Conservation (phyloP, 2,329 filamentous ascomycete genomes). For the Colletotrichum shisoi region DNA sequence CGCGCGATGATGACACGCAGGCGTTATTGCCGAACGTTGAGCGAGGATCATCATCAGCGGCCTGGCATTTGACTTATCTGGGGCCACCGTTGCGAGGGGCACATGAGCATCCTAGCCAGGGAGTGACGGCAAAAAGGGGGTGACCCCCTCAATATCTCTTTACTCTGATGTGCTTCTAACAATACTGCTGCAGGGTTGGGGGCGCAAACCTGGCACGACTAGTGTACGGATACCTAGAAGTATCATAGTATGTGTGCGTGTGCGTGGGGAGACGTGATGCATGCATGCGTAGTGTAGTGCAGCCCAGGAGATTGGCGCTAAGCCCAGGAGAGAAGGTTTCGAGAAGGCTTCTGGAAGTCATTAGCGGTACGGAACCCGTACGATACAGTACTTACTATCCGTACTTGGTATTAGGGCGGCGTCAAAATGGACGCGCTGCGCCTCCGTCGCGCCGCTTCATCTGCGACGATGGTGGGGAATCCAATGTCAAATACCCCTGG, state of each 20-base stretch:
- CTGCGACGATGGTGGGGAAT: conserved; percentile 35
- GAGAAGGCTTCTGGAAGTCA: conserved; percentile 46
- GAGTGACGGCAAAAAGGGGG: conserved; percentile 27
- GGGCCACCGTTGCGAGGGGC: conserved; percentile 19
- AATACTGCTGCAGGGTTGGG: conserved; percentile 24
- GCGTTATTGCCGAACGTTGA: conserved; percentile 5
- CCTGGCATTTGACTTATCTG: conserved; percentile 5
- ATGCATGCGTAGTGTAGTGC: conserved; percentile 40
- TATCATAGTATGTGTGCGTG: conserved; percentile 41
- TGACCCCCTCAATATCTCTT: conserved; percentile 32
- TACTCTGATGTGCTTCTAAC: conserved; percentile 4
- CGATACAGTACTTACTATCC: not conserved
- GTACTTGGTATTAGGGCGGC: conserved; percentile 27
- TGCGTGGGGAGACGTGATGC: conserved; percentile 41
- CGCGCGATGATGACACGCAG: not conserved
- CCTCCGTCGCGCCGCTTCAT: conserved; percentile 37
- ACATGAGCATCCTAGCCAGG: conserved; percentile 25
- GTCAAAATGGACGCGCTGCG: conserved; percentile 33
- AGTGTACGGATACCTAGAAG: too few relatives aligned
- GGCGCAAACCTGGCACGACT: conserved; percentile 33
- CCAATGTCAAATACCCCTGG: conserved; percentile 31
- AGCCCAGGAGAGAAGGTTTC: conserved; percentile 48
- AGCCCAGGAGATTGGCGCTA: conserved; percentile 46
- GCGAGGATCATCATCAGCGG: conserved; percentile 23
- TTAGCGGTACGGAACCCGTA: conserved; percentile 25